Conservation (phyloP, 1,139 yeast species). For the Yamadazyma friedrichii region DNA sequence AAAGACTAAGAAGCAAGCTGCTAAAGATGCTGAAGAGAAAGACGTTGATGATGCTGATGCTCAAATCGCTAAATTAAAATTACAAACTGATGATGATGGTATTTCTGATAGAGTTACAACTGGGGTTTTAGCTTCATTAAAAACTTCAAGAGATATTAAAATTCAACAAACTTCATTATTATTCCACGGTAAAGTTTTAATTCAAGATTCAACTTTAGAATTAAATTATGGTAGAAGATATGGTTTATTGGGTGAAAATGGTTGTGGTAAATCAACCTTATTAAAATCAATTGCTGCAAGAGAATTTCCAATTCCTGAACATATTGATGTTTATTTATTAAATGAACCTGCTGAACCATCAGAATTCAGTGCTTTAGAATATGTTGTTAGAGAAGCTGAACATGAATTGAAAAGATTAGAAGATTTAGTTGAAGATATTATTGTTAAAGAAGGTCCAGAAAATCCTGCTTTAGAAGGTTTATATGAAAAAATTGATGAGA, state of each 20-base stretch:
- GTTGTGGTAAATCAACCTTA: slow-evolving; percentile 98
- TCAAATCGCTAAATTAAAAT: slow-evolving; percentile 79
- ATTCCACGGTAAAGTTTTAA: slow-evolving; percentile 95
- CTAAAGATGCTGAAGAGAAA: slow-evolving; percentile 58
- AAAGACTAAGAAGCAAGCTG: slow-evolving; percentile 55
- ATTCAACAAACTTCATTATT: slow-evolving; percentile 84
- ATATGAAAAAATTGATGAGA: slow-evolving; percentile 91
- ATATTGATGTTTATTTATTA: slow-evolving; percentile 84
- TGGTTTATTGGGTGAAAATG: slow-evolving; percentile 96
- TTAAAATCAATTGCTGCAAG: slow-evolving; percentile 91
- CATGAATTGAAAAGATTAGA: slow-evolving; percentile 87
- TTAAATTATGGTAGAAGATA: slow-evolving; percentile 96
- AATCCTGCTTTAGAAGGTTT: slow-evolving; percentile 79
- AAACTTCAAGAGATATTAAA: slow-evolving; percentile 92
- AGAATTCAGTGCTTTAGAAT: slow-evolving; percentile 88
- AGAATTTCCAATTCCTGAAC: slow-evolving; percentile 93
- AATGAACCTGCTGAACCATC: slow-evolving; percentile 98
- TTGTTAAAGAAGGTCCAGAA: slow-evolving; percentile 93
- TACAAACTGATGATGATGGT: slow-evolving; percentile 93
- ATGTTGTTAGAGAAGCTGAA: slow-evolving; percentile 97
- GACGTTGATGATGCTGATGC: slow-evolving; percentile 66
- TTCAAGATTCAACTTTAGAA: slow-evolving; percentile 89
- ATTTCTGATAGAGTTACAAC: slow-evolving; percentile 96
- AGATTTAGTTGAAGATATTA: slow-evolving; percentile 84
- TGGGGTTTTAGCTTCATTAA: slow-evolving; percentile 89